Evolutionary conservation across 2,329 filamentous ascomycete genomes (phyloP).

Genomic region (Fusarium duplospermum): DNA sequence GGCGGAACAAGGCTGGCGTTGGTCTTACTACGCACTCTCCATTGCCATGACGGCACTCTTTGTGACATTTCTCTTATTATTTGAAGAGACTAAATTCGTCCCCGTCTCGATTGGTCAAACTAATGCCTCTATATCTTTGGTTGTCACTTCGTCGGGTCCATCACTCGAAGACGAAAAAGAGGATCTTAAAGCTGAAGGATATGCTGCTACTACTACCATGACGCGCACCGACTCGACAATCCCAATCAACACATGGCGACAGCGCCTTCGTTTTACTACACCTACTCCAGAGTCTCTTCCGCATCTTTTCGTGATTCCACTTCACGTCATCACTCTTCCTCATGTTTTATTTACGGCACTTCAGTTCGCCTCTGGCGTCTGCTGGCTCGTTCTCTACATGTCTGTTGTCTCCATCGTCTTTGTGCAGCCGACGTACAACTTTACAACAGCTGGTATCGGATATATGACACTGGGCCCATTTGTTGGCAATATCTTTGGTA

Average conservation of each 20-base stretch:
- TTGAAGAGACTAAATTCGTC: conserved; percentile 48
- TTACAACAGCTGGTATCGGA: conserved; percentile 42
- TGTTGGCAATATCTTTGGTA: conserved; percentile 54
- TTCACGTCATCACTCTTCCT: conserved; percentile 47
- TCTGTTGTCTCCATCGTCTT: conserved; percentile 51
- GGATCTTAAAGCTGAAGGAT: background rate
- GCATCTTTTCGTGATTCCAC: conserved; percentile 33
- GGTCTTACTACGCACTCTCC: conserved; percentile 41
- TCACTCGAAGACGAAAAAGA: background rate
- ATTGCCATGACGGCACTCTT: conserved; percentile 39
- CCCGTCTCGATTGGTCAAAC: conserved; percentile 24
- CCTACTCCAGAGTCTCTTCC: conserved; percentile 31
- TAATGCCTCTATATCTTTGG: background rate
- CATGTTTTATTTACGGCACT: conserved; percentile 54
- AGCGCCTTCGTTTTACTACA: conserved; percentile 36
- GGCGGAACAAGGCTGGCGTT: conserved; percentile 38
- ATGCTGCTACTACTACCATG: background rate
- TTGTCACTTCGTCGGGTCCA: background rate
- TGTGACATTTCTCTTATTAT: conserved; percentile 35
- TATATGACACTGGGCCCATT: conserved; percentile 47
- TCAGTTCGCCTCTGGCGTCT: conserved; percentile 50
- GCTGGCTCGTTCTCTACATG: conserved; percentile 39
- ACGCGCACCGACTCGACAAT: background rate
- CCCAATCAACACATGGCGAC: conserved; percentile 31
- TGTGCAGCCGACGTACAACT: conserved; percentile 48